Conservation (phyloP, 2,329 filamentous ascomycete genomes). For the Macrophomina tecta region DNA sequence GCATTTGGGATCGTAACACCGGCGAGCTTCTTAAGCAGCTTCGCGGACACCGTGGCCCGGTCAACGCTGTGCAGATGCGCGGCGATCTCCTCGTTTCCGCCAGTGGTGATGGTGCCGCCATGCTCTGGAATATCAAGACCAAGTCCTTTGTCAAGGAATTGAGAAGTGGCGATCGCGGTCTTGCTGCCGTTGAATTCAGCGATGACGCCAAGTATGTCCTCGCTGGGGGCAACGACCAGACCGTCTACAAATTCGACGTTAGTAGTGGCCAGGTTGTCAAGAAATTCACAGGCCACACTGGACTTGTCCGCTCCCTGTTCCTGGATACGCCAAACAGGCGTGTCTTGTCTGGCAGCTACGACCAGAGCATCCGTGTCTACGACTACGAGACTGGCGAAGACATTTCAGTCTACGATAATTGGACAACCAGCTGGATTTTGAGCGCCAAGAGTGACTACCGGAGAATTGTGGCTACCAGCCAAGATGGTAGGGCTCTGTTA, state of each 20-base stretch:
- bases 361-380: slow-evolving; percentile 94
- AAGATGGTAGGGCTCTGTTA: slow-evolving; percentile 89
- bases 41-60: slow-evolving; percentile 84
- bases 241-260: slow-evolving; percentile 95
- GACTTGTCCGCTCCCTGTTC: slow-evolving; percentile 87
- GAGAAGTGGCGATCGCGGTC: slow-evolving; percentile 84
- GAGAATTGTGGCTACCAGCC: slow-evolving; percentile 91
- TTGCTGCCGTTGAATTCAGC: slow-evolving; percentile 95
- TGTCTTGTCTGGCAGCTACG: slow-evolving; percentile 90
- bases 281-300: slow-evolving; percentile 81
- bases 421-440: slow-evolving; percentile 96
- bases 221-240: slow-evolving; percentile 92
- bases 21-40: slow-evolving; percentile 78
- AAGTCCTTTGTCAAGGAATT: slow-evolving; percentile 92
- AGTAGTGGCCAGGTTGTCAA: slow-evolving; percentile 84
- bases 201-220: slow-evolving; percentile 94
- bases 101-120: slow-evolving; percentile 89
- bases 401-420: slow-evolving; percentile 85
- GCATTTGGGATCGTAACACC: slow-evolving; percentile 88
- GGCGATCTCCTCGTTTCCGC: slow-evolving; percentile 93
- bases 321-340: slow-evolving; percentile 86
- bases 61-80: slow-evolving; percentile 94
- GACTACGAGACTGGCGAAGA: slow-evolving; percentile 81
- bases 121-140: slow-evolving; percentile 92
- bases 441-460: slow-evolving; percentile 96